Evolutionary conservation across 2,329 filamentous ascomycete genomes (phyloP).

Genomic region (Botrytis pseudocinerea): DNA sequence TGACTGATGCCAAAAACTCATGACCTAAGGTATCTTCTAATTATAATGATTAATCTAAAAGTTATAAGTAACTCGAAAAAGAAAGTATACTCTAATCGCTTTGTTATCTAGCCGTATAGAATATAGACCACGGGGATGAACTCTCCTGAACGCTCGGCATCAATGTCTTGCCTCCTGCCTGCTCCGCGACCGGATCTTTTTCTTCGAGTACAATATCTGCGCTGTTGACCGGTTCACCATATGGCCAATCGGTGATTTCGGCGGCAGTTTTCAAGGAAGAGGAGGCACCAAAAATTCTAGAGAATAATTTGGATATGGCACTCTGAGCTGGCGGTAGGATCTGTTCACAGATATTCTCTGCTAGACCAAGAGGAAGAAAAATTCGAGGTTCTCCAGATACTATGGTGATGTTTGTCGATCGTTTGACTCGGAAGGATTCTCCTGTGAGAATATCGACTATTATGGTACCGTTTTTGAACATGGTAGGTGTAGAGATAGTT

Average conservation of each 20-base stretch:
- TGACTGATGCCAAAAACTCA: background rate
- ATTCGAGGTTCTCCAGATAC: constrained; percentile 24
- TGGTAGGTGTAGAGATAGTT: constrained; percentile 19
- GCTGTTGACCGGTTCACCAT: background rate
- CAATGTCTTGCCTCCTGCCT: background rate
- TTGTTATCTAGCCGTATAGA: background rate
- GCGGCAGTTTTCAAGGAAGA: background rate
- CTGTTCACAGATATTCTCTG: constrained; percentile 19
- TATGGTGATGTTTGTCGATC: constrained; percentile 22
- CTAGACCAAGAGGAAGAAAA: constrained; percentile 24
- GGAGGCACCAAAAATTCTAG: background rate
- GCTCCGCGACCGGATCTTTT: constrained; percentile 5
- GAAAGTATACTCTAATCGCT: background rate
- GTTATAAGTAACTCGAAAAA: background rate
- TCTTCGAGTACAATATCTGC: background rate
- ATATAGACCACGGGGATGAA: constrained; percentile 19
- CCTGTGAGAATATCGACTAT: constrained; percentile 27
- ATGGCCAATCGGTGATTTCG: constrained; percentile 13
- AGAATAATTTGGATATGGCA: constrained; percentile 4
- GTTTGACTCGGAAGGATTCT: constrained; percentile 26
- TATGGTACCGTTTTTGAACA: constrained; percentile 25
- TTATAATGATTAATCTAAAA: background rate
- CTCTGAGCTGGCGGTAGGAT: constrained; percentile 20
- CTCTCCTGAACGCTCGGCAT: constrained; percentile 10
- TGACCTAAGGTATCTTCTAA: background rate